A percentile compares a stretch with the other conserved stretches of the same genome.
These are phyloP conservation scores for Pythium phragmiticola DNA, from an alignment of 352 stramenopile genomes.

Conservation along the genomic window DNA sequence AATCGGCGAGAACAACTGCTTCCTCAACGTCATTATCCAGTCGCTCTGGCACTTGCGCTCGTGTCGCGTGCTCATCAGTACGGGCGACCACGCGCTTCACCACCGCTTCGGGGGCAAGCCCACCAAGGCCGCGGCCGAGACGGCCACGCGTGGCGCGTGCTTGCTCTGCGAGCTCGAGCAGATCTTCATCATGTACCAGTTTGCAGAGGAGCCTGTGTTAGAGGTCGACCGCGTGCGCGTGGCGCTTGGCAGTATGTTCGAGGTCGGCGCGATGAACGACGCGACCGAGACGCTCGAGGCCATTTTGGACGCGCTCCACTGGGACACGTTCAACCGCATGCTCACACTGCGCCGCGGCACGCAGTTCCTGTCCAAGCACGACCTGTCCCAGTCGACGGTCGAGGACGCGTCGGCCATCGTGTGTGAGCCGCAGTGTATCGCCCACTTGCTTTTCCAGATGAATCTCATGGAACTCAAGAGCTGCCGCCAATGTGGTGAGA, in stretches of 20 bases:
- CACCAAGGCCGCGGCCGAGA: constrained; percentile 25
- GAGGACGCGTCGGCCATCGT: constrained; percentile 64
- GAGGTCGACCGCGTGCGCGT: constrained; percentile 72
- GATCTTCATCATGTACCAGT: constrained; percentile 87
- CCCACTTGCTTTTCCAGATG: constrained; percentile 84
- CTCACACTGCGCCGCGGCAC: constrained; percentile 41
- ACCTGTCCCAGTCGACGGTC: constrained; percentile 52
- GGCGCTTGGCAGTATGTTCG: constrained; percentile 61
- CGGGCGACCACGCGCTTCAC: constrained; percentile 75
- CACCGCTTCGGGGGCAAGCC: constrained; percentile 50
- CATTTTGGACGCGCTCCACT: constrained; percentile 76
- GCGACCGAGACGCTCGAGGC: constrained; percentile 82
- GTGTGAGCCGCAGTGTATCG: constrained; percentile 79
- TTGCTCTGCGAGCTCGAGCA: constrained; percentile 84
- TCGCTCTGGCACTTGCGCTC: constrained; percentile 88
- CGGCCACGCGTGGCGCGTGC: constrained; percentile 32
- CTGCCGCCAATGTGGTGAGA: constrained; percentile 59
- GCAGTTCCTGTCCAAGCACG: constrained; percentile 27
- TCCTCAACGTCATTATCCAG: constrained; percentile 91
- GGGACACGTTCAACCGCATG: constrained; percentile 79
- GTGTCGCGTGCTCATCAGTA: constrained; percentile 77
- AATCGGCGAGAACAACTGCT: constrained; percentile 88
- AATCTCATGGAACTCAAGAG: constrained; percentile 82
- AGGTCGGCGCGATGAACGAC: constrained; percentile 84
- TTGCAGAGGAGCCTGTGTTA: constrained; percentile 69